These are phyloP conservation scores for Pachyrhizus erosus DNA, from an alignment of 306 rosid species.

Conservation along the genomic window DNA sequence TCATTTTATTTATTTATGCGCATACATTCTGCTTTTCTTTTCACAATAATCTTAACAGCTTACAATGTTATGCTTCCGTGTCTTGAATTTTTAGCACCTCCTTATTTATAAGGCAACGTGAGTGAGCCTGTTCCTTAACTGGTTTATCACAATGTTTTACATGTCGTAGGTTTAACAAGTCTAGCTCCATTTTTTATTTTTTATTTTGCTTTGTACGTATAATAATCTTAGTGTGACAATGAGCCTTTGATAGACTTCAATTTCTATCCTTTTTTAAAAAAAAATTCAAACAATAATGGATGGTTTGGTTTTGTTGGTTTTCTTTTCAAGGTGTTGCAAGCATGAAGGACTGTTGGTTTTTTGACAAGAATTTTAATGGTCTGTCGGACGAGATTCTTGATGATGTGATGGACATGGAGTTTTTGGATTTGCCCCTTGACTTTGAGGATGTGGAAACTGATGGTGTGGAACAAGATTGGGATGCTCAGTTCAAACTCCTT, in stretches of 20 bases:
- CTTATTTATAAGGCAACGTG: neutral
- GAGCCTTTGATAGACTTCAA: neutral
- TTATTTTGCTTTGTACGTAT: neutral
- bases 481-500: constrained; percentile 52
- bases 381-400: constrained; percentile 49
- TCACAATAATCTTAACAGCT: neutral
- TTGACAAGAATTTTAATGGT: constrained; percentile 52
- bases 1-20: neutral
- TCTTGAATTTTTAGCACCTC: neutral
- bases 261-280: neutral
- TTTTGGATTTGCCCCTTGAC: constrained; percentile 65
- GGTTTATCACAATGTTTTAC: neutral
- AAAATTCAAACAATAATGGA: no score
- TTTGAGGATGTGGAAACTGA: constrained; percentile 56
- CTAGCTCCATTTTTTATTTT: constrained; percentile 23
- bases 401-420: constrained; percentile 47
- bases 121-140: neutral
- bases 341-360: constrained; percentile 61
- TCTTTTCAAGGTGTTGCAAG: constrained; percentile 41
- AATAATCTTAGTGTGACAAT: neutral
- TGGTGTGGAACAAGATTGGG: constrained; percentile 65
- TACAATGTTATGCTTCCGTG: neutral
- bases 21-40: neutral
- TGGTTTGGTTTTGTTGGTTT: neutral
- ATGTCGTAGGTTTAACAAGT: neutral